Percentiles rank a stretch among this genome's conserved stretches.
Conservation (phyloP, 2,329 filamentous ascomycete species). For the Rutstroemia sp. region DNA sequence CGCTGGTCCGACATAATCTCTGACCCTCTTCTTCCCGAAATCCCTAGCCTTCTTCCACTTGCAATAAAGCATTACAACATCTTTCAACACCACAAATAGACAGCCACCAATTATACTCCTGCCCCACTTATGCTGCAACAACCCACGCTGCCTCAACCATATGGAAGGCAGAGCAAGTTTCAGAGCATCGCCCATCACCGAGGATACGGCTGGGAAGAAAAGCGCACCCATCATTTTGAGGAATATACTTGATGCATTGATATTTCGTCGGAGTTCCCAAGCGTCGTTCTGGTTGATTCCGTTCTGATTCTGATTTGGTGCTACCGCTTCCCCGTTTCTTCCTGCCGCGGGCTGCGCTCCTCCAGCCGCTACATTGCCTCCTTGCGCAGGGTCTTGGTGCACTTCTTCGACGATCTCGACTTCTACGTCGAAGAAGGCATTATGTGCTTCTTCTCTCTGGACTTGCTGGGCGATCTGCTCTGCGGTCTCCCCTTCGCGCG, state of each 20-base stretch:
- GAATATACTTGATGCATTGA: constrained; percentile 47
- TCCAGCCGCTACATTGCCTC: background rate
- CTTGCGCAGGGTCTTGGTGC: background rate
- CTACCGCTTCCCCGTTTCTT: background rate
- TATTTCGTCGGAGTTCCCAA: constrained; percentile 21
- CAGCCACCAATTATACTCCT: constrained; percentile 83
- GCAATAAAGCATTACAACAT: constrained; percentile 52
- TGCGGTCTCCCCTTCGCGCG: constrained; percentile 28
- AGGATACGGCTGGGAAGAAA: constrained; percentile 75
- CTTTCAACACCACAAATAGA: constrained; percentile 78
- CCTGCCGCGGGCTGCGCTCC: background rate
- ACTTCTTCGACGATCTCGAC: constrained; percentile 16
- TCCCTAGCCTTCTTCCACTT: constrained; percentile 56
- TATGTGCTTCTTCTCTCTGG: constrained; percentile 28
- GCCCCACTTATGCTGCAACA: constrained; percentile 82
- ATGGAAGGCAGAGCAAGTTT: constrained; percentile 58
- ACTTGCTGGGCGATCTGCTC: constrained; percentile 30
- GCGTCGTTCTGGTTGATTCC: background rate
- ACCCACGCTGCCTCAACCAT: constrained; percentile 44
- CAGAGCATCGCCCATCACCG: constrained; percentile 68
- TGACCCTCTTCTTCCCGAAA: constrained; percentile 44
- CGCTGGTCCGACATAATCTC: constrained; percentile 21
- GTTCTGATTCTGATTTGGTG: background rate
- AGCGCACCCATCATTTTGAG: constrained; percentile 61
- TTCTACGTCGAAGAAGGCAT: constrained; percentile 22